A percentile compares a stretch with the other conserved stretches of the same genome.
These are phyloP conservation scores for Polygonum aviculare DNA, from an alignment of 148 eudicot genomes.

Conservation along the genomic window DNA sequence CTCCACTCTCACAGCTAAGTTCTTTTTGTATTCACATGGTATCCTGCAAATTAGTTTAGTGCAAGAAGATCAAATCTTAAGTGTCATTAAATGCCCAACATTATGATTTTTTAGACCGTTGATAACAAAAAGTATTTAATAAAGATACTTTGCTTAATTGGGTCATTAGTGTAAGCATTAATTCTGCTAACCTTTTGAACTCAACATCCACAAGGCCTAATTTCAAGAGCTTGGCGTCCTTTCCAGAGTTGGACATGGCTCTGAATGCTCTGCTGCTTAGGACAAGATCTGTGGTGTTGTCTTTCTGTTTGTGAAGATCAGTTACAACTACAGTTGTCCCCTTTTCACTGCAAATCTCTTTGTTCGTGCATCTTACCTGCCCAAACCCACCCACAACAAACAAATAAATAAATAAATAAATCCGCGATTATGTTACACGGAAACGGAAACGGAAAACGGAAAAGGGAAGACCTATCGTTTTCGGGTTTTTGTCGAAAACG, in stretches of 20 bases:
- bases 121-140: too few species aligned
- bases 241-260: conserved; percentile 58
- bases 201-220: conserved; percentile 33
- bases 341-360: conserved; percentile 27
- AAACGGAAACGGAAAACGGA: too few species aligned
- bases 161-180: neutral
- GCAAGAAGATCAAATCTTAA: neutral
- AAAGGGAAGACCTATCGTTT: too few species aligned
- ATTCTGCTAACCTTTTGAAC: conserved; percentile 39
- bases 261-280: conserved; percentile 48
- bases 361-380: conserved; percentile 64
- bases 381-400: neutral
- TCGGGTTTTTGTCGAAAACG: too few species aligned
- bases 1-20: conserved; percentile 60
- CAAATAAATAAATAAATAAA: neutral
- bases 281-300: conserved; percentile 47
- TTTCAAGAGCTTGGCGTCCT: conserved; percentile 29
- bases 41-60: conserved; percentile 30
- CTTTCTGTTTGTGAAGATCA: conserved; percentile 29
- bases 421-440: neutral
- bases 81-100: neutral
- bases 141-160: neutral
- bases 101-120: neutral
- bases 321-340: conserved; percentile 52
- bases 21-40: conserved; percentile 65